Evolutionary conservation across 176 grass and related monocot species (phyloP), one percentile per base, ranked within the genome.

Genomic region (Raddia guianensis): DNA sequence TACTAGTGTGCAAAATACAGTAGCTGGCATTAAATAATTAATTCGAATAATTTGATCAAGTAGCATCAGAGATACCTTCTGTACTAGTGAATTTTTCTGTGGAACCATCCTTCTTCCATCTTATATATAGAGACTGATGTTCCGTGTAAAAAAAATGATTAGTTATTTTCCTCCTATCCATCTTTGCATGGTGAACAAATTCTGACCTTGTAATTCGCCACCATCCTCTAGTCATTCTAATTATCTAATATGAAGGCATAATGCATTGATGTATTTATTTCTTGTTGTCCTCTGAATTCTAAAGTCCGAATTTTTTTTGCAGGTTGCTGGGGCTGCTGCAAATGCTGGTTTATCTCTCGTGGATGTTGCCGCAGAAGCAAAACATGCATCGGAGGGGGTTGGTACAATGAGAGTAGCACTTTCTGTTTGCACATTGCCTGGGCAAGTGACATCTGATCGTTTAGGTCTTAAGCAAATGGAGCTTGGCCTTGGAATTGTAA

Each of bases 401-500:
- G 97, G 97, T 82, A 99, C 97, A 72, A 91, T 99, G 93, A 93
- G 97, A 88, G 83, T 99, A 88, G 97, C 97, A 68, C 84, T 99
- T 56, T 99, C 97, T 84, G 89, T 99, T 66, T 99, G 96, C 84
- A 95, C 96, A 70, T 86, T 99, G 63, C 96, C 96, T 93, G 96
- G 96, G 48, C 93, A 93, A 75, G 90, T 93, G 76, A 83, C 96
- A 70, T 99, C 96, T 70, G 96, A 99, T 69, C 90, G 96, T 79
- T 83, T 99, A 83, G 96, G 92, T 80, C 87, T 93, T 79, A 86
- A 80, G 42, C 68, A 91, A 85, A 99, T 99, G 89, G 96, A 99
- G 91, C 90, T 99, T 86, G 96, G 96, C 65, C 96, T 99, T 86
- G 96, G 96, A 91, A 95, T 99, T 73, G 96, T 99, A 95, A 90